Conservation (phyloP, 164 flowering plant species). For the Piper longum region DNA sequence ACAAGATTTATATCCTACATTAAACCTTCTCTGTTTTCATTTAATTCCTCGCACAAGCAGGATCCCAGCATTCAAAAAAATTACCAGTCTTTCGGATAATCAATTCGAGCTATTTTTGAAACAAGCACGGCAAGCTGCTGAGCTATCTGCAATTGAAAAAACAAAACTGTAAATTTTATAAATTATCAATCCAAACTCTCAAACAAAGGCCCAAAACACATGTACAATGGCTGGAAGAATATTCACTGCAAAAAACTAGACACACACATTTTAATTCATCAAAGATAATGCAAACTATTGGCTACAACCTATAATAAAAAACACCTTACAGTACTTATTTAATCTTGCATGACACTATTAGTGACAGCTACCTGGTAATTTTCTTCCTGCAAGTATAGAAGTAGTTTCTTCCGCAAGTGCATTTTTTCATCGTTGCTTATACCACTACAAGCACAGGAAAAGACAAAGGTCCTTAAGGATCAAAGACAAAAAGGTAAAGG, state of each 20-base stretch:
- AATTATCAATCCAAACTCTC: neutral
- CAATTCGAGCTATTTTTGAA: slow-evolving; percentile 95
- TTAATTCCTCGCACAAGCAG: neutral
- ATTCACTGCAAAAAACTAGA: neutral
- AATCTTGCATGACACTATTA: neutral
- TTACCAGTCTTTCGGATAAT: slow-evolving; percentile 96
- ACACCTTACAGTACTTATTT: neutral
- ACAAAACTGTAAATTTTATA: slow-evolving; percentile 1
- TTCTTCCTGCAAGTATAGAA: slow-evolving; percentile 76
- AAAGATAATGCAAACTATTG: too few relatives aligned
- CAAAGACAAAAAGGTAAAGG: neutral
- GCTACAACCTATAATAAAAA: slow-evolving; percentile 1
- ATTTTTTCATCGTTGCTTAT: slow-evolving; percentile 79
- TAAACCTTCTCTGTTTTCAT: too few relatives aligned
- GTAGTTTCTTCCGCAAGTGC: slow-evolving; percentile 58
- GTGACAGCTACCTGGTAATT: slow-evolving; percentile 51
- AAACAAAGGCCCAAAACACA: neutral
- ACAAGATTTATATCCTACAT: neutral
- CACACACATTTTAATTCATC: too few relatives aligned
- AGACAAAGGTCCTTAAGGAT: neutral
- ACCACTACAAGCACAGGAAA: slow-evolving; percentile 36
- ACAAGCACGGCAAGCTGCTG: slow-evolving; percentile 67
- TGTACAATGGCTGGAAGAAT: neutral
- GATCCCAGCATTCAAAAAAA: neutral
- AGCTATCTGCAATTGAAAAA: slow-evolving; percentile 50